Evolutionary conservation across 495 filamentous ascomycete species (phyloP), one percentile per base, ranked within the genome.

Genomic region (Sordaria brevicollis): DNA sequence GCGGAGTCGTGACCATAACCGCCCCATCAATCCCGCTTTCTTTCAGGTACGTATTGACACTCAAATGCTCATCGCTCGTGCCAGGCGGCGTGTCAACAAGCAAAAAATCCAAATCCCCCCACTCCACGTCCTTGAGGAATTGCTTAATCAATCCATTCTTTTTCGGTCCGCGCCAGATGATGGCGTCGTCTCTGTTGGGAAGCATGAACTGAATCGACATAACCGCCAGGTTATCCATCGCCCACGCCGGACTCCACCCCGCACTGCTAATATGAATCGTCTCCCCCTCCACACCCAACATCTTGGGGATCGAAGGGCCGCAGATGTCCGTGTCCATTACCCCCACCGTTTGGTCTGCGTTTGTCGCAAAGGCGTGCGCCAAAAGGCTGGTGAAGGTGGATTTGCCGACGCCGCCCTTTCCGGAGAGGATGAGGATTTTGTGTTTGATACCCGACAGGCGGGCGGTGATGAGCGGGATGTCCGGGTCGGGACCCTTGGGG

Each of bases 121-220:
- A 98, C 76, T 94, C 92, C 31, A 98, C 96, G 77, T 99, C 96
- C 80, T 94, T 96, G 33, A 99, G 76, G 74, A 99, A 99, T 80
- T 94, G 91, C 82, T 98, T 99, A 77, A 99, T 98, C 69, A 99
- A 78, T 1, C 95, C 95, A 75, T 97, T 99, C 86, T 98, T 99
- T 85, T 98, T 99, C 5, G 96, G 91, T 0, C 95, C 95, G 34
- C 94, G 85, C 96, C 95, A 99, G 70, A 99, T 98, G 13, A 98
- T 89, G 4, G 95, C 96, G 71, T 95, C 93, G 75, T 98, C 95
- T 5, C 91, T 83, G 69, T 92, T 92, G 0, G 95, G 95, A 37
- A 99, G 83, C 94, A 99, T 95, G 77, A 98, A 98, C 79, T 98
- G 95, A 72, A 99, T 90, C 68, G 90, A 93, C 95, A 98, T 99